phyloP scores from a whole-genome alignment of 148 eudicot species.

The Amaranthus cruentus region DNA sequence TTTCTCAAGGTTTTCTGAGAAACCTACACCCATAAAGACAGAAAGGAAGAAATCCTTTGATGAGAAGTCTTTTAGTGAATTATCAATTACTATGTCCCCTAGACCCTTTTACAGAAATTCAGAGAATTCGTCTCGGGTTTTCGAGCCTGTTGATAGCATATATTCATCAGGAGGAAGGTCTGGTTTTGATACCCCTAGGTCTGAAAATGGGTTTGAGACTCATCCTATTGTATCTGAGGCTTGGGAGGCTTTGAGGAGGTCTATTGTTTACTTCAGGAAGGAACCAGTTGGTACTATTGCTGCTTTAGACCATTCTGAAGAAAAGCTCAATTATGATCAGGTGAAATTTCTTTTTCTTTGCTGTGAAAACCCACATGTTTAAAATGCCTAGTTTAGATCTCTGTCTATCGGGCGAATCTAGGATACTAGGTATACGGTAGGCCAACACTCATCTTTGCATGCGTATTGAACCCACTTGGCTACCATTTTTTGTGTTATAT shows the following conservation, averaged over 20 bases:
- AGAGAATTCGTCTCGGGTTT: slow-evolving; percentile 52
- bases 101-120: slow-evolving; percentile 44
- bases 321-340: slow-evolving; percentile 84
- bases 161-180: slow-evolving; percentile 64
- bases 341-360: slow-evolving; percentile 19
- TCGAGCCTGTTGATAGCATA: slow-evolving; percentile 49
- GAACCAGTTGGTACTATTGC: slow-evolving; percentile 84
- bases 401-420: no score
- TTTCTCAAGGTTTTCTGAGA: slow-evolving; percentile 48
- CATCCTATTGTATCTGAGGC: slow-evolving; percentile 73
- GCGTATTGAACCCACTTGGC: no score
- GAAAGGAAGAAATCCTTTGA: slow-evolving; percentile 74
- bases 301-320: slow-evolving; percentile 62
- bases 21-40: slow-evolving; percentile 46
- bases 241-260: slow-evolving; percentile 79
- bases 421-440: no score
- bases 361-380: background rate
- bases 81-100: slow-evolving; percentile 61
- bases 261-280: slow-evolving; percentile 60
- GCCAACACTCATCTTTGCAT: no score
- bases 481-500: no score
- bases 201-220: slow-evolving; percentile 50
- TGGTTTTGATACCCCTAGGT: slow-evolving; percentile 52
- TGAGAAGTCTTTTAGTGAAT: slow-evolving; percentile 69
- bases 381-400: background rate